Evolutionary conservation across 2,329 filamentous ascomycete genomes (phyloP).

Genomic region (Massarina eburnea): DNA sequence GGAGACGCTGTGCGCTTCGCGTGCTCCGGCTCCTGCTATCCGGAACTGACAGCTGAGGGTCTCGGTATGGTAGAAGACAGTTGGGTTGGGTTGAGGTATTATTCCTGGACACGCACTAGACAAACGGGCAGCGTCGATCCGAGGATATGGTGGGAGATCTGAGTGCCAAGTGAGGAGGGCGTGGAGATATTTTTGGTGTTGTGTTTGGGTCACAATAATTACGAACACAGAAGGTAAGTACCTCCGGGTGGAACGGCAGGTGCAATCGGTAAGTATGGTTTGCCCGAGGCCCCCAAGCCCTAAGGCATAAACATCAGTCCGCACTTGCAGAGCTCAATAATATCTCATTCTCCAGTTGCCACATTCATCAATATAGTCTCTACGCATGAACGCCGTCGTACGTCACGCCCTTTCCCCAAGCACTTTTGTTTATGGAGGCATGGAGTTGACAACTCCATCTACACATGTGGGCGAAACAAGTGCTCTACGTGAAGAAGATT

Average conservation of each 20-base stretch:
- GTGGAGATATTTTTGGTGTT: no score
- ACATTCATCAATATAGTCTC: not conserved
- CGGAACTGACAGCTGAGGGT: no score
- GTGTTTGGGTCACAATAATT: no score
- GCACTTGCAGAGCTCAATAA: no score
- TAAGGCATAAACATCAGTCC: no score
- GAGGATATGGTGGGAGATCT: not conserved
- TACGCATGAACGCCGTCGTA: not conserved
- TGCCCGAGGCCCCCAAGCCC: no score
- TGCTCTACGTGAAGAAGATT: not conserved
- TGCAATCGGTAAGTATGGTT: no score
- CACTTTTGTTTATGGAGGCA: not conserved
- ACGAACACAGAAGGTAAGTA: no score
- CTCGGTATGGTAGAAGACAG: not conserved
- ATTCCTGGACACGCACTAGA: not conserved
- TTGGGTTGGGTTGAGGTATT: not conserved
- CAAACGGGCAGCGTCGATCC: not conserved
- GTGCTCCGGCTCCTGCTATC: not conserved
- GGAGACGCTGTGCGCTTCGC: conserved; percentile 7
- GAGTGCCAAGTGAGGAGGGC: not conserved
- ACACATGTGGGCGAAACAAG: not conserved
- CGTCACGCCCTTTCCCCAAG: not conserved
- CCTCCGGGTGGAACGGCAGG: no score
- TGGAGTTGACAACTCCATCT: no score
- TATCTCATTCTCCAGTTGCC: no score